Evolutionary conservation across 768 basidiomycete genomes (phyloP), one percentile per base, ranked within the genome.

Genomic region (Mycena vitilis): DNA sequence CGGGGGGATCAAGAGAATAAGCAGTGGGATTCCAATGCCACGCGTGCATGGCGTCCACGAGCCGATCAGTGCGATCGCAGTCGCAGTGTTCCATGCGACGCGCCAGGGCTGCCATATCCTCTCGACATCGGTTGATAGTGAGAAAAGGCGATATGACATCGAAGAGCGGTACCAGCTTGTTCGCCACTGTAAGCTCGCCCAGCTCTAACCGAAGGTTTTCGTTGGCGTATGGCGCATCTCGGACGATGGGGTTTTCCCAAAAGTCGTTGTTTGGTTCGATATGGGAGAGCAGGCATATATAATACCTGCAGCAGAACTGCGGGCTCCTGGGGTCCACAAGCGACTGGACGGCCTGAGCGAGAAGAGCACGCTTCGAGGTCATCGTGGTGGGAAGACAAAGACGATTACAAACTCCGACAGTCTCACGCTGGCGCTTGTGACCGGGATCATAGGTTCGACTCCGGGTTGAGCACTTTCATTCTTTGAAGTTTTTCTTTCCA

Each of bases 301-400:
- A 68, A 30, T 68, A 68, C 38, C 55, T 63, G 66, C 66, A 68
- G 66, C 66, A 68, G 55, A 68, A 68, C 36, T 12, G 38, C 16
- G 66, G 66, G 15, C 57, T 58, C 13, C 37, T 16, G 20, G 66
- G 60, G 40, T 68, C 61, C 18, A 23, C 40, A 40, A 68, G 66
- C 2, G 66, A 68, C 40, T 62, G 37, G 49, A 53, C 58, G 51
- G 66, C 66, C 61, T 63, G 66, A 52, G 48, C 56, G 25, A 68
- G 48, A 47, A 68, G 60, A 48, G 55, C 61, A 25, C 23, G 15
- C 18, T 49, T 53, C 18, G 40, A 34, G n/a, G 59, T 9, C 65
- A 66, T 60, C 10, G 38, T 44, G 51, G 57, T 44, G 30, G 18
- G 30, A 30, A 30, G 30, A 2, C 2, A 30, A 30, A 30, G 30